Percentiles rank a stretch among this genome's conserved stretches.
These are phyloP conservation scores for Amorphotheca resinae DNA, from an alignment of 495 filamentous ascomycete genomes.

Conservation along the genomic window DNA sequence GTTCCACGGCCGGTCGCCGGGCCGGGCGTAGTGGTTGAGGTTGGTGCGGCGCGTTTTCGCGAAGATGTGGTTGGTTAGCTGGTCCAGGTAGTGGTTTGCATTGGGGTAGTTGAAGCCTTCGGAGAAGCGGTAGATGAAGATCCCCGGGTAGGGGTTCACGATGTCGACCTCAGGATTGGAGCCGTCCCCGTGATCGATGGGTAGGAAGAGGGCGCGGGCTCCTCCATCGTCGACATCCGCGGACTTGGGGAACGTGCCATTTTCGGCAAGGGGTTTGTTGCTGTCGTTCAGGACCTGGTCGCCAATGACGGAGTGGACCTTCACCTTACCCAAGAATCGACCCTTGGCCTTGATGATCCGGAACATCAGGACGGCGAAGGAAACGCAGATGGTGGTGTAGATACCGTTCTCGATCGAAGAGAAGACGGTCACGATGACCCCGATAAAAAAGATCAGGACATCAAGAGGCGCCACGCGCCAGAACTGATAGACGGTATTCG, in stretches of 20 bases:
- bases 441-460: slow-evolving; percentile 83
- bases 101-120: slow-evolving; percentile 98
- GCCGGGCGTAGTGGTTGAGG: slow-evolving; percentile 42
- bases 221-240: slow-evolving; percentile 35
- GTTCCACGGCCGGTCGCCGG: slow-evolving; percentile 92
- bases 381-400: slow-evolving; percentile 70
- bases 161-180: slow-evolving; percentile 79
- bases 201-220: slow-evolving; percentile 74
- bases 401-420: slow-evolving; percentile 82
- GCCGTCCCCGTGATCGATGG: slow-evolving; percentile 75
- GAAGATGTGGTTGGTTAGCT: slow-evolving; percentile 64
- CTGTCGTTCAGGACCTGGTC: slow-evolving; percentile 61
- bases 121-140: slow-evolving; percentile 96
- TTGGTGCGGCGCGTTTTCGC: slow-evolving; percentile 66
- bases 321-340: slow-evolving; percentile 78
- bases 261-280: slow-evolving; percentile 21
- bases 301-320: slow-evolving; percentile 80
- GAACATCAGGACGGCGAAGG: slow-evolving; percentile 70
- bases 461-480: slow-evolving; percentile 89
- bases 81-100: slow-evolving; percentile 80
- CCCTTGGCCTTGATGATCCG: slow-evolving; percentile 75
- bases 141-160: slow-evolving; percentile 72
- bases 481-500: slow-evolving; percentile 91
- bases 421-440: slow-evolving; percentile 86
- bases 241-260: slow-evolving; percentile 17